Base-by-base conservation (phyloP, 1,284 basidiomycete species). In the Caloboletus firmus region DNA sequence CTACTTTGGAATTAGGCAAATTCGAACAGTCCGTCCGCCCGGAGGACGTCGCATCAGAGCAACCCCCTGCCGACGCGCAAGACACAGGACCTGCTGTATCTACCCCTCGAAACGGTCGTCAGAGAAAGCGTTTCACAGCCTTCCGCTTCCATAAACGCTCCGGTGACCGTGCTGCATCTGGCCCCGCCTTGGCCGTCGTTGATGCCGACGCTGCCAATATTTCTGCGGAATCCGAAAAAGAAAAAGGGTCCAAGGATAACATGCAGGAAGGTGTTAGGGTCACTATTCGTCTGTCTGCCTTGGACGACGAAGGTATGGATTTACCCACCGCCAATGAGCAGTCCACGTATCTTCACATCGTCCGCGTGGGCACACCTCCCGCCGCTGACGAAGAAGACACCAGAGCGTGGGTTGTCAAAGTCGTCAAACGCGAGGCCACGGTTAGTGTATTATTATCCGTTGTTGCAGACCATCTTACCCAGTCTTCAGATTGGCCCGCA, bases 371-470 rank as follows among this genome's bases (percentile, higher is more conserved):
- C 2, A 57, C 66, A 20, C 62, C 73, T 4, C 63, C 71, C 3
- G 30, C 62, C 12, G 59, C 62, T 12, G 60, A 78, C 52, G 76
- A 74, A 35, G 85, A 75, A 36, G 83, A 84, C 54, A 62, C 67
- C 3, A 69, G 80, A 47, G 79, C 90, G 52, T 95, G 92, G 92
- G 85, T 93, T 11, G 90, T 95, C 65, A 90, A 87, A 65, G 93
- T 95, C 37, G 86, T 94, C 51, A 89, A 93, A 65, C 83, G 93
- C 45, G 93, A 95, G 70, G 93, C 92, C 32, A 86, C 85, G 49
- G 85, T 85, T 50, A 59, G 80, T 54, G 59, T 32, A n/a, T 45
- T 44, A 35, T 51, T 48, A 43, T 36, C 11, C 5, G n/a, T 24
- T 20, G 3, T 22, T 28, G 45, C 65, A 3, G 4, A n/a, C 24